Base-by-base conservation (phyloP, 2,329 filamentous ascomycete genomes). In the Xylaria sp. region DNA sequence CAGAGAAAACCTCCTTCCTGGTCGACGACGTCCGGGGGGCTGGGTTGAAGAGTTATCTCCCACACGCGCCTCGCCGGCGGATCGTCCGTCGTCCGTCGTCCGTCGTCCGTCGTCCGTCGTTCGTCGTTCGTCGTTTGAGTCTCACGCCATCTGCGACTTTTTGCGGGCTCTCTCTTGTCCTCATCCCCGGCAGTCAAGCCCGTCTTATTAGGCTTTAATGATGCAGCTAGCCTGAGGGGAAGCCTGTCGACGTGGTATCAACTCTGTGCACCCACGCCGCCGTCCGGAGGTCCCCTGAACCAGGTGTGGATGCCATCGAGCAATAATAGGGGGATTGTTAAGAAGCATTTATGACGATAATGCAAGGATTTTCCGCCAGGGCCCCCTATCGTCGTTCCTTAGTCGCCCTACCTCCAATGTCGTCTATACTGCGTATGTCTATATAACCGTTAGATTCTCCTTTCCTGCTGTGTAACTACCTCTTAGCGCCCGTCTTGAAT, bases 211-310 rank as follows among this genome's bases (percentile, higher is more conserved):
- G 64, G 57, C 67, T 63, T 60, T 71, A 61, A 50, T 51, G 50
- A 65, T 67, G 69, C 66, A 67, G 66, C 59, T 54, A 33, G 39
- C 61, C 70, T 72, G 72, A 75, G 71, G 73, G 73, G 70, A 73
- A 73, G 73, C 72, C 70, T 73, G 72, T 70, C 64, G 59, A 71
- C 3, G 73, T 75, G 57, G 73, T 66, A 73, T 73, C 58, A 39
- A 33, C 50, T n/a, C n/a, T n/a, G n/a, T 61, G 55, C 65, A 63
- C 60, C 49, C 49, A 33, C 63, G 65, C 67, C 61, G 65, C 67
- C 61, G 45, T 58, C 44, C 38, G 36, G 20, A 49, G n/a, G 15
- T 29, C 27, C 55, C 49, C 59, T 60, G 50, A 27, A 25, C 54
- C 20, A 53, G 31, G 47, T 45, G 57, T 58, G 62, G 53, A 25